These are phyloP conservation scores for Actinomucor elegans DNA, from an alignment of 371 early-diverging fungal genomes.

Conservation along the genomic window DNA sequence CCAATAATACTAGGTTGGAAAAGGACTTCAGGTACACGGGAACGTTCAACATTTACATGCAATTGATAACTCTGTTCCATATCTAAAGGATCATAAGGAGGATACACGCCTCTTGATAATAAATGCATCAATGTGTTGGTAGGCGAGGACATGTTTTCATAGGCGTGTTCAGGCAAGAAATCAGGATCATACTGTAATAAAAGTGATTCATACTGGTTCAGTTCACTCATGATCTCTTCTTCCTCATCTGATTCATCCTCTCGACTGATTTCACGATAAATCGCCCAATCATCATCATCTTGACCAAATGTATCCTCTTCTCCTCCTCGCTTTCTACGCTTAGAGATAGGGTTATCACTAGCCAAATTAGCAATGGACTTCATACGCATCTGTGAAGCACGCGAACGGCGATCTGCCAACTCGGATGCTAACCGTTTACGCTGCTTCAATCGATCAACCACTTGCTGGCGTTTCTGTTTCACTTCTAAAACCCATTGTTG, in stretches of 20 bases:
- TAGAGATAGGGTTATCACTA: conserved; percentile 53
- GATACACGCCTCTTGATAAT: conserved; percentile 56
- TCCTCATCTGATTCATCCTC: conserved; percentile 88
- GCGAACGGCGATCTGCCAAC: conserved; percentile 82
- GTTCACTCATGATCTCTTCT: conserved; percentile 67
- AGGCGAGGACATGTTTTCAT: conserved; percentile 47
- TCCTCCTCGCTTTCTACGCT: conserved; percentile 57
- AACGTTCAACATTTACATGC: conserved; percentile 86
- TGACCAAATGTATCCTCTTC: conserved; percentile 91
- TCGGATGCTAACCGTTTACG: conserved; percentile 70
- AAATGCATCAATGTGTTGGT: conserved; percentile 52
- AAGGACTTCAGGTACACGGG: conserved; percentile 83
- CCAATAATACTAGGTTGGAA: conserved; percentile 88
- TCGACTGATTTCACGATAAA: conserved; percentile 85
- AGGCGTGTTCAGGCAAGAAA: conserved; percentile 60
- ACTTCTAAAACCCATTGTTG: conserved; percentile 74
- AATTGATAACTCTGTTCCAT: conserved; percentile 73
- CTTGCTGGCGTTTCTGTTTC: conserved; percentile 58
- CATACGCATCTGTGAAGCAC: conserved; percentile 85
- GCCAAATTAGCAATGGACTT: conserved; percentile 82
- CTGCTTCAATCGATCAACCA: conserved; percentile 65
- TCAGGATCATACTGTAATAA: conserved; percentile 73
- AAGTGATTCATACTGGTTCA: conserved; percentile 70
- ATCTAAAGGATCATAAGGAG: conserved; percentile 67
- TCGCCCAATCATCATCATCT: conserved; percentile 91